phyloP scores from a whole-genome alignment of 352 stramenopile genomes.

The Phytophthora boehmeriae region DNA sequence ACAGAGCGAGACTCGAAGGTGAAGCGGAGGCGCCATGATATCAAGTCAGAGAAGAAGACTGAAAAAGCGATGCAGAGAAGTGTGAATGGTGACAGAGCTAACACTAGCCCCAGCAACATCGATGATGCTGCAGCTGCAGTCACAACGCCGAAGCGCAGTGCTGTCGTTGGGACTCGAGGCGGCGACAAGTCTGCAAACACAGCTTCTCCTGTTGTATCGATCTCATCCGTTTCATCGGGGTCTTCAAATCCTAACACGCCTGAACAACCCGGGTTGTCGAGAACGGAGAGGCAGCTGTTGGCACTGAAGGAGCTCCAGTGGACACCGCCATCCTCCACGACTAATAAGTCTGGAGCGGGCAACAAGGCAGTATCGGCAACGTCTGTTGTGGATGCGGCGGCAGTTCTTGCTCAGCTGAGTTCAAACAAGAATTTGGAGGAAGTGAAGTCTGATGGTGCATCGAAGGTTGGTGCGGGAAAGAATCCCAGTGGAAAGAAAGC shows the following conservation, averaged over 20 bases:
- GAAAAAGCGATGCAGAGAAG: constrained; percentile 17
- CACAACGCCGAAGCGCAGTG: constrained; percentile 45
- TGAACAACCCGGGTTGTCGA: constrained; percentile 42
- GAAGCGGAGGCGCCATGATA: constrained; percentile 25
- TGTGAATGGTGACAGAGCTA: constrained; percentile 3
- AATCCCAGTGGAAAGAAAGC: constrained; percentile 25
- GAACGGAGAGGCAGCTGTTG: constrained; percentile 42
- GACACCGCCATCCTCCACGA: constrained; percentile 37
- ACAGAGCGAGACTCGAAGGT: constrained; percentile 10
- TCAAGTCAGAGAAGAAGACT: constrained; percentile 20
- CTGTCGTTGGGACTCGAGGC: background rate
- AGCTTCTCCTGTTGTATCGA: constrained; percentile 71
- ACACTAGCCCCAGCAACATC: background rate
- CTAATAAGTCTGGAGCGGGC: constrained; percentile 10
- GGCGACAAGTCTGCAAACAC: constrained; percentile 31
- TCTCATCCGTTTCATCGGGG: constrained; percentile 63
- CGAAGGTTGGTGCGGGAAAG: background rate
- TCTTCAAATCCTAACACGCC: constrained; percentile 75
- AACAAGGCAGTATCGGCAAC: constrained; percentile 21
- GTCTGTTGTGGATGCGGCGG: constrained; percentile 24
- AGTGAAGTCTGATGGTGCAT: constrained; percentile 2
- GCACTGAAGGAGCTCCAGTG: constrained; percentile 62
- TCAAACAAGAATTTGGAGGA: constrained; percentile 19
- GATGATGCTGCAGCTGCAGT: constrained; percentile 12
- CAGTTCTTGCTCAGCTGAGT: constrained; percentile 27